phyloP scores from a whole-genome alignment of 441 rosid species.

The Erysimum cheiri region DNA sequence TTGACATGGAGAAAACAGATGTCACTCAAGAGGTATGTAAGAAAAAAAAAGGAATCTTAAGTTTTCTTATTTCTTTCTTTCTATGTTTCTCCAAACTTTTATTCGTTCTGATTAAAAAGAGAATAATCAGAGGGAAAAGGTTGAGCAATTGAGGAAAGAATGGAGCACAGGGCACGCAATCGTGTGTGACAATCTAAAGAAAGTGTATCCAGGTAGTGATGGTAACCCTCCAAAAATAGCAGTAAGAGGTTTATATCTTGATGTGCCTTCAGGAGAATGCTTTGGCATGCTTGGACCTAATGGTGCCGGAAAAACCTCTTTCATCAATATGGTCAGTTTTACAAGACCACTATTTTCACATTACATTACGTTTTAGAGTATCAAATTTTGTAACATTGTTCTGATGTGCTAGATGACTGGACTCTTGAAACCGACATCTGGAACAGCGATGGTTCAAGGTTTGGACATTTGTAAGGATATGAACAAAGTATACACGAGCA shows the following conservation, averaged over 20 bases:
- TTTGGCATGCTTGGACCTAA: conserved; percentile 98
- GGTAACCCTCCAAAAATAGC: conserved; percentile 88
- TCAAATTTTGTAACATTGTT: conserved; percentile 9
- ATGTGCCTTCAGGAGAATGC: conserved; percentile 86
- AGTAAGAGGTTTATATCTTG: conserved; percentile 84
- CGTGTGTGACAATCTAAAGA: conserved; percentile 72
- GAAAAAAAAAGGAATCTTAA: neutral
- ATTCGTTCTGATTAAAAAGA: too few species aligned
- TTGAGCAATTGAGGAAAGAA: conserved; percentile 69
- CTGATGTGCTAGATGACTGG: conserved; percentile 77
- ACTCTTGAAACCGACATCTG: conserved; percentile 82
- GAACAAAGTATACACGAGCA: conserved; percentile 82
- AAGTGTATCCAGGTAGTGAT: conserved; percentile 84
- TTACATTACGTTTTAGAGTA: conserved; percentile 17
- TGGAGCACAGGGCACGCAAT: conserved; percentile 62
- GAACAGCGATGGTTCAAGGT: conserved; percentile 84
- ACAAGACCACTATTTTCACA: neutral
- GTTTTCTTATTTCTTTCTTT: neutral
- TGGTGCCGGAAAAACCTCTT: conserved; percentile 97
- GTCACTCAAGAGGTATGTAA: conserved; percentile 78
- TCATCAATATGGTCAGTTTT: conserved; percentile 81
- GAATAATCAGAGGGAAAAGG: conserved; percentile 89
- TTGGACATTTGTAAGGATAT: conserved; percentile 70
- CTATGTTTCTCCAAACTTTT: too few species aligned
- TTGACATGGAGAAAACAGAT: conserved; percentile 86